phyloP scores from a whole-genome alignment of 2,329 filamentous ascomycete genomes.

The Penicillium brevicompactum region DNA sequence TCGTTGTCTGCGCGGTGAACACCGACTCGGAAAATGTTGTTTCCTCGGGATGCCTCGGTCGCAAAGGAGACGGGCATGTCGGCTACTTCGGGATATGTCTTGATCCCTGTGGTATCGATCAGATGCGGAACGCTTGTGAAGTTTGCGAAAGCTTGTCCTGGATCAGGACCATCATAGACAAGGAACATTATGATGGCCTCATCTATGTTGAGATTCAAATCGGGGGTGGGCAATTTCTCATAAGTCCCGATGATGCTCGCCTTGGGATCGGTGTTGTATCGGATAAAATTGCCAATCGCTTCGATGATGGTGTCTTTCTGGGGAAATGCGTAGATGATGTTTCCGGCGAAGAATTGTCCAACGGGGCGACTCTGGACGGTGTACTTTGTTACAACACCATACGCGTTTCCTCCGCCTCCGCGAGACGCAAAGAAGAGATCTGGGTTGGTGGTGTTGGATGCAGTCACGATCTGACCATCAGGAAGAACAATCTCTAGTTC shows the following conservation, averaged over 20 bases:
- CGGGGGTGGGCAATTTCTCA: slow-evolving; percentile 32
- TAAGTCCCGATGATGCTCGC: slow-evolving; percentile 38
- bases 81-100: slow-evolving; percentile 35
- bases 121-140: slow-evolving; percentile 36
- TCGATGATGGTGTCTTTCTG: slow-evolving; percentile 29
- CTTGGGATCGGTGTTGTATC: slow-evolving; percentile 37
- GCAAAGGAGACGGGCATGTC: slow-evolving; percentile 36
- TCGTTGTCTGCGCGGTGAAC: slow-evolving; percentile 31
- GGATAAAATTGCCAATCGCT: slow-evolving; percentile 33
- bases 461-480: slow-evolving; percentile 18
- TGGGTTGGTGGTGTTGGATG: slow-evolving; percentile 11
- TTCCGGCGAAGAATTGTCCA: slow-evolving; percentile 31
- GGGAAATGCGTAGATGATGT: slow-evolving; percentile 29
- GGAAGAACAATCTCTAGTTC: slow-evolving; percentile 24
- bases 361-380: slow-evolving; percentile 31
- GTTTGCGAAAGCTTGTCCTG: slow-evolving; percentile 34
- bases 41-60: slow-evolving; percentile 31
- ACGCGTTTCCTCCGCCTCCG: slow-evolving; percentile 31
- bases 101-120: slow-evolving; percentile 30
- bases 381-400: slow-evolving; percentile 29
- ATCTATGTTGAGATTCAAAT: slow-evolving; percentile 33
- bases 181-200: slow-evolving; percentile 38
- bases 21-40: slow-evolving; percentile 39
- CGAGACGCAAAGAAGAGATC: slow-evolving; percentile 27
- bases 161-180: slow-evolving; percentile 38